phyloP scores from a whole-genome alignment of 306 rosid species.

The Arachis hypogaea region DNA sequence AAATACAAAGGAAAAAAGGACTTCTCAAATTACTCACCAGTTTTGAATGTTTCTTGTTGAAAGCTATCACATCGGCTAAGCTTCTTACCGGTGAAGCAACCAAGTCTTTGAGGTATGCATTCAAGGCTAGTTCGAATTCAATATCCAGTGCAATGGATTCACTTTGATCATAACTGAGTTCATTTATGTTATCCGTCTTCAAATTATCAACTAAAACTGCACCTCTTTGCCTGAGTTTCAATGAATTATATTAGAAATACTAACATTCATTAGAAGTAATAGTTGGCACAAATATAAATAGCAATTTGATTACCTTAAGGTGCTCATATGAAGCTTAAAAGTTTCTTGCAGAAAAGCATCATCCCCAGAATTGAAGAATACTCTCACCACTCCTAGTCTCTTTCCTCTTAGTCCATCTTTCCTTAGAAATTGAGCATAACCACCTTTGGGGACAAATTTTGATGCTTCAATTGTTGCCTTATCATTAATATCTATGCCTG shows the following conservation, averaged over 20 bases:
- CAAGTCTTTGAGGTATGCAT: slow-evolving; percentile 51
- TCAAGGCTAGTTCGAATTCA: slow-evolving; percentile 61
- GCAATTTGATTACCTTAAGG: slow-evolving; percentile 55
- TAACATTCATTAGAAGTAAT: background rate
- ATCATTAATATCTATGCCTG: slow-evolving; percentile 50
- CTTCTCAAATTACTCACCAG: slow-evolving; percentile 35
- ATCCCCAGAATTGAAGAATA: slow-evolving; percentile 33
- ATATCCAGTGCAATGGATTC: slow-evolving; percentile 45
- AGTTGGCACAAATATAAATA: background rate
- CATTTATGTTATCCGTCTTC: slow-evolving; percentile 36
- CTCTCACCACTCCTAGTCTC: slow-evolving; percentile 60
- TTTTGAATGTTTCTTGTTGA: slow-evolving; percentile 49
- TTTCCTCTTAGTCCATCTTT: slow-evolving; percentile 60
- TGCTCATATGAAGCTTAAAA: slow-evolving; percentile 45
- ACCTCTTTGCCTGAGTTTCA: slow-evolving; percentile 51
- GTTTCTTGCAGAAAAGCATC: slow-evolving; percentile 36
- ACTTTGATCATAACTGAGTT: slow-evolving; percentile 28
- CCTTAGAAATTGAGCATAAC: slow-evolving; percentile 60
- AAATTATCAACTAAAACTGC: slow-evolving; percentile 57
- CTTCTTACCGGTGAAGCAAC: slow-evolving; percentile 54
- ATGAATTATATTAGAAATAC: background rate
- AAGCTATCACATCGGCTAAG: slow-evolving; percentile 57
- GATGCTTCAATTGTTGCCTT: slow-evolving; percentile 51
- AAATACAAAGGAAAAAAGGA: background rate
- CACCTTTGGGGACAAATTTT: slow-evolving; percentile 56